These are phyloP conservation scores for Xylogone sp. DNA, from an alignment of 2,329 filamentous ascomycete species.

Conservation along the genomic window DNA sequence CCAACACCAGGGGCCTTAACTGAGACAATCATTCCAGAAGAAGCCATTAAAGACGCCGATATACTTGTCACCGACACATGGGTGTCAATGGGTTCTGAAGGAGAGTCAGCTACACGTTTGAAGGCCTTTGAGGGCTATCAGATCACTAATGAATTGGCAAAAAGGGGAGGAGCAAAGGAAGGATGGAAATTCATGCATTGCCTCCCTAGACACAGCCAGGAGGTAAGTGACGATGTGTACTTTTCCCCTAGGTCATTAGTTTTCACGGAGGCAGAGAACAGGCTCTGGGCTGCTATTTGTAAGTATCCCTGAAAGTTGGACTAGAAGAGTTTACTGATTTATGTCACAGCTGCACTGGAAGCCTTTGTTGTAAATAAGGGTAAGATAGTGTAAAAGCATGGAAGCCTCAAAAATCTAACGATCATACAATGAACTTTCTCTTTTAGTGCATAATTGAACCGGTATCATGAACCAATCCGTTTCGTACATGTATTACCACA, in stretches of 20 bases:
- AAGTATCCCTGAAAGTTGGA: conserved; percentile 33
- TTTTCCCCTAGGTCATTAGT: conserved; percentile 83
- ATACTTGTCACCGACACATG: conserved; percentile 95
- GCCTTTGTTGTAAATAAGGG: conserved; percentile 95
- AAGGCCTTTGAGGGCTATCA: conserved; percentile 87
- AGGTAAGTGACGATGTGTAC: conserved; percentile 93
- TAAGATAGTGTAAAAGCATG: conserved; percentile 46
- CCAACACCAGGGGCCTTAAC: conserved; percentile 60
- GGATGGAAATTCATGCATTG: conserved; percentile 99
- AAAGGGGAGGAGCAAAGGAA: conserved; percentile 78
- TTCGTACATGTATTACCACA: too few species aligned
- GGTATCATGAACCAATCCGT: too few species aligned
- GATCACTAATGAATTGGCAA: conserved; percentile 81
- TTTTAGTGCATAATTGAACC: too few species aligned
- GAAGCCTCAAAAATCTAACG: background rate
- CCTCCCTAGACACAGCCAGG: conserved; percentile 84
- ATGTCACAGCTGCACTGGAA: conserved; percentile 64
- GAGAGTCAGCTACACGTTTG: conserved; percentile 72
- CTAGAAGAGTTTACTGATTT: conserved; percentile 8
- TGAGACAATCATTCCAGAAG: conserved; percentile 77
- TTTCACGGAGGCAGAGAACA: conserved; percentile 92
- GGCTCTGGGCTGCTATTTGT: conserved; percentile 84
- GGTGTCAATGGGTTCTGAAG: conserved; percentile 97
- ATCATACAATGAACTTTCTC: too few species aligned
- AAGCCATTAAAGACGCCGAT: conserved; percentile 79